phyloP scores from a whole-genome alignment of 1,284 basidiomycete species.

The Stereum hirsutum region DNA sequence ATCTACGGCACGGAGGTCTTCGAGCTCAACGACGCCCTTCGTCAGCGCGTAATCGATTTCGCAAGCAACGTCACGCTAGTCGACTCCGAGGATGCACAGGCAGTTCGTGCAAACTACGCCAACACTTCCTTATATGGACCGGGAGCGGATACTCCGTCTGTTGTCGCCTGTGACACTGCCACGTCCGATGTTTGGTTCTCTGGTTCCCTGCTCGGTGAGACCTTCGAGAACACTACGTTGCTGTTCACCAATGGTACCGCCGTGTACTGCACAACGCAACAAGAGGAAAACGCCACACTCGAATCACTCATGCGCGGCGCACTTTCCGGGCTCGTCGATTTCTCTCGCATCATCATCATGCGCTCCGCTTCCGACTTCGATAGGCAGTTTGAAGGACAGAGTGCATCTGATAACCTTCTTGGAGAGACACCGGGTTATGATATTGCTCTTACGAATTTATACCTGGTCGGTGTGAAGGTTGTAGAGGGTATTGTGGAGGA shows the following conservation, averaged over 20 bases:
- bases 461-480: conserved; percentile 20
- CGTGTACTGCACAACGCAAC: conserved; percentile 32
- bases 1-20: conserved; percentile 43
- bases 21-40: conserved; percentile 36
- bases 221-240: conserved; percentile 31
- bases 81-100: conserved; percentile 23
- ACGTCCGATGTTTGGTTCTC: conserved; percentile 37
- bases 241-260: conserved; percentile 29
- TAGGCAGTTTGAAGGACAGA: conserved; percentile 22
- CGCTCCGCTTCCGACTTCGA: conserved; percentile 38
- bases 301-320: conserved; percentile 32
- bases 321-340: conserved; percentile 30
- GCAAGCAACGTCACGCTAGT: conserved; percentile 25
- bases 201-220: conserved; percentile 27
- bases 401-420: conserved; percentile 15
- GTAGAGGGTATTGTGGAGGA: conserved; percentile 20
- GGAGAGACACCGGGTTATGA: conserved; percentile 13
- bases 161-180: conserved; percentile 27
- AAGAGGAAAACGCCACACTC: conserved; percentile 43
- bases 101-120: conserved; percentile 27
- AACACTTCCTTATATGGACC: neutral
- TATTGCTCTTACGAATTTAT: conserved; percentile 18
- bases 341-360: conserved; percentile 34
- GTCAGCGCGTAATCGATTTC: conserved; percentile 25
- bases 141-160: conserved; percentile 23